Percentiles rank a stretch among this genome's conserved stretches.
Conservation (phyloP, 2,329 filamentous ascomycete genomes). For the Trichoderma breve region DNA sequence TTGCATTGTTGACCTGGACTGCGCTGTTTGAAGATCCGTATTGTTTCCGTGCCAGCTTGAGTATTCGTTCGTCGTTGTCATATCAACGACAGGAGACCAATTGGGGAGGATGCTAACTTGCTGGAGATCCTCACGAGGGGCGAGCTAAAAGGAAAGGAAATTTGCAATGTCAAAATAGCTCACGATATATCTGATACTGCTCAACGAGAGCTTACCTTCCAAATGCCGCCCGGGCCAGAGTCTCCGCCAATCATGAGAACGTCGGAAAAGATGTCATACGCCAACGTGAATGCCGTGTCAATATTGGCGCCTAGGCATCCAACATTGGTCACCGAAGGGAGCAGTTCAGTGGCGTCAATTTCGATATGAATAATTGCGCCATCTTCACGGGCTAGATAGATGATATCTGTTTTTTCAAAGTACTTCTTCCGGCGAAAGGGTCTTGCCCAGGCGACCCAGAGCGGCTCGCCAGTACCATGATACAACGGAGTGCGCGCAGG, state of each 20-base stretch:
- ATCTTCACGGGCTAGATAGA: constrained; percentile 87
- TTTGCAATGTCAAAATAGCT: not conserved
- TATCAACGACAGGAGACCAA: constrained; percentile 60
- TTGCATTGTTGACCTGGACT: constrained; percentile 17
- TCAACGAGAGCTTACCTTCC: constrained; percentile 53
- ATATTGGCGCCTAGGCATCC: constrained; percentile 70
- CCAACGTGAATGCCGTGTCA: constrained; percentile 75
- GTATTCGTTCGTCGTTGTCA: constrained; percentile 46
- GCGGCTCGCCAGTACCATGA: constrained; percentile 49
- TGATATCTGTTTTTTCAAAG: constrained; percentile 65
- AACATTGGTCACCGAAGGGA: constrained; percentile 56
- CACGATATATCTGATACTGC: not conserved
- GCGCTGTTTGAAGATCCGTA: not conserved
- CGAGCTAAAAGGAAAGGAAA: constrained; percentile 40
- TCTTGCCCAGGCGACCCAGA: constrained; percentile 84
- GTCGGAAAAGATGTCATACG: constrained; percentile 67
- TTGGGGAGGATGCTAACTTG: constrained; percentile 55
- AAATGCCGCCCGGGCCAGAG: constrained; percentile 73
- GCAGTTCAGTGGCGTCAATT: constrained; percentile 56
- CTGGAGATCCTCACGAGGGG: constrained; percentile 51
- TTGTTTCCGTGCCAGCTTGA: constrained; percentile 26
- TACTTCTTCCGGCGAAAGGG: constrained; percentile 66
- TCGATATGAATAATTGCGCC: constrained; percentile 74
- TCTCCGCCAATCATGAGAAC: constrained; percentile 78
- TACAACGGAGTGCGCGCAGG: constrained; percentile 45